Percentiles rank a stretch among this genome's conserved stretches.
These are phyloP conservation scores for Radiomyces spectabilis DNA, from an alignment of 192 early-diverging fungal species.

Conservation along the genomic window DNA sequence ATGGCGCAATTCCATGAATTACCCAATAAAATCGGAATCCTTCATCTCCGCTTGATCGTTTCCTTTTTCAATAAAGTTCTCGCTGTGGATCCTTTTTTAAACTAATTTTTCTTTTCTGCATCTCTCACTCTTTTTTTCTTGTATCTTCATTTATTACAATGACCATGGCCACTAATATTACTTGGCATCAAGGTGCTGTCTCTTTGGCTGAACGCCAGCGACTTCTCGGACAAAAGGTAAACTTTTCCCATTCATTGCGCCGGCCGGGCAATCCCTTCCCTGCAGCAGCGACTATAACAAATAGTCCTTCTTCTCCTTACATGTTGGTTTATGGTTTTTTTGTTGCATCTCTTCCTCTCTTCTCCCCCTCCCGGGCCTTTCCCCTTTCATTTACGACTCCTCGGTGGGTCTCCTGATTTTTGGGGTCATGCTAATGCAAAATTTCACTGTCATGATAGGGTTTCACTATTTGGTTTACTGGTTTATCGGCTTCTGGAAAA, in stretches of 20 bases:
- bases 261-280: no score
- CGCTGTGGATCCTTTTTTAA: neutral
- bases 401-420: no score
- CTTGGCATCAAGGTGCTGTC: conserved; percentile 79
- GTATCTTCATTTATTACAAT: neutral
- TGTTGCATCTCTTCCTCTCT: neutral
- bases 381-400: no score
- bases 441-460: conserved; percentile 40
- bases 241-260: neutral
- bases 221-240: conserved; percentile 61
- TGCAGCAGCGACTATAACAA: no score
- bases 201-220: conserved; percentile 64
- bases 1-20: conserved; percentile 8
- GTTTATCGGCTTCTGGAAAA: conserved; percentile 91
- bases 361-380: no score
- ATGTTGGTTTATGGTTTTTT: neutral
- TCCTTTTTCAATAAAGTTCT: no score
- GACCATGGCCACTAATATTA: conserved; percentile 74
- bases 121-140: neutral
- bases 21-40: conserved; percentile 4
- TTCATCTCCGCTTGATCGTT: neutral
- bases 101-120: neutral
- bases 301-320: neutral
- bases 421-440: no score
- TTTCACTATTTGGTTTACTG: conserved; percentile 90